Evolutionary conservation across 2,329 filamentous ascomycete species (phyloP), one percentile per base, ranked within the genome.

Genomic region (Epichloe sp.): DNA sequence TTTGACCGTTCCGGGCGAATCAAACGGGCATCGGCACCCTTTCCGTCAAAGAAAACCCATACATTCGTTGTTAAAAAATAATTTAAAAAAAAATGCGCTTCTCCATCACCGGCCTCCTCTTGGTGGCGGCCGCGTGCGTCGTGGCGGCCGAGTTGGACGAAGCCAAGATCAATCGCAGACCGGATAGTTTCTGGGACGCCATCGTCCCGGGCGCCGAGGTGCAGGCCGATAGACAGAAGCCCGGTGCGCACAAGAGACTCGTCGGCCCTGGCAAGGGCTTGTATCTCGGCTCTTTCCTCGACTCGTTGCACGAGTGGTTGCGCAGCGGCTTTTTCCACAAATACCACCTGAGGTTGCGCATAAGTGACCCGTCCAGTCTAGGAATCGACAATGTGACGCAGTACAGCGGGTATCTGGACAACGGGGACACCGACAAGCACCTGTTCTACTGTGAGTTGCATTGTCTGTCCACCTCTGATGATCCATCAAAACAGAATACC

Each of bases 331-430:
- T 21, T 1, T 21, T 5, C 21, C 4, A 5, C 1, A 26, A 2
- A 7, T 26, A 89, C 77, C 89, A 87, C 71, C 77, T 97, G 57
- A 82, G 93, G 57, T 82, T 87, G 58, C 95, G 95, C 82, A 82
- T 84, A 65, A 86, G 95, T 60, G 88, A 96, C 66, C 91, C 93
- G 48, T 79, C 79, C 55, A 76, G 78, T 57, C 83, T 98, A 53
- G 87, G 86, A 51, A 80, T 97, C 63, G 93, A 98, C 68, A 86
- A 75, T 45, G 90, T 96, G 63, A 97, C 95, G 81, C 91, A 97
- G 70, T 96, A 94, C 79, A 94, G 86, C 63, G 93, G 93, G 54
- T 98, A 98, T 71, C 82, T 98, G 42, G 93, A 97, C 67, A 88
- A 97, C 62, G 86, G 95, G 52, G 88, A 91, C 65, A 83, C 91